Percentiles rank a stretch among this genome's conserved stretches.
Conservation (phyloP, 805 yeast genomes). For the Ogataea methylovora region DNA sequence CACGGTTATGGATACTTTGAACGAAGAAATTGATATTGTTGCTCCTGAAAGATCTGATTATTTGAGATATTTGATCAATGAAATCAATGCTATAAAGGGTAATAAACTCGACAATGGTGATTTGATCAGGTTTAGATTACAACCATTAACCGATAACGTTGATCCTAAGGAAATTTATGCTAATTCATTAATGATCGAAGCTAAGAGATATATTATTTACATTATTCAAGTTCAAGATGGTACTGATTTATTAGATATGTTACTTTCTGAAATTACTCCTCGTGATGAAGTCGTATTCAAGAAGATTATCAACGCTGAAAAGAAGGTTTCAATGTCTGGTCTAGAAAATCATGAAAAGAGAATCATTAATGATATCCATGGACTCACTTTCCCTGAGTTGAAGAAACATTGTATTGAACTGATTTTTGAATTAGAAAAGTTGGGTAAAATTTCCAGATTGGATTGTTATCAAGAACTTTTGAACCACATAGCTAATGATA, state of each 20-base stretch:
- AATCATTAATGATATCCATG: constrained; percentile 30
- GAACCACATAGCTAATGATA: constrained; percentile 80
- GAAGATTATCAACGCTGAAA: constrained; percentile 44
- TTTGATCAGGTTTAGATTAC: constrained; percentile 5
- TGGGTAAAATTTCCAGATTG: constrained; percentile 55
- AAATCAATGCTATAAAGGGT: constrained; percentile 12
- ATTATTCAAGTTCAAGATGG: constrained; percentile 80
- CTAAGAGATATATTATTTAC: constrained; percentile 75
- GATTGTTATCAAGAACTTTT: constrained; percentile 73
- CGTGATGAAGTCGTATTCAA: constrained; percentile 63
- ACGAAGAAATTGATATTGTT: constrained; percentile 32
- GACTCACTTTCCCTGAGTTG: constrained; percentile 57
- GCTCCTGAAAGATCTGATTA: constrained; percentile 43
- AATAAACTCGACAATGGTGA: background rate
- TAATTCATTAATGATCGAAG: constrained; percentile 59
- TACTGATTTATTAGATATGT: constrained; percentile 42
- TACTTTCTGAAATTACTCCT: constrained; percentile 58
- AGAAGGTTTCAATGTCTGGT: constrained; percentile 17
- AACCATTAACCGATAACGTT: constrained; percentile 20
- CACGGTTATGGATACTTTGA: constrained; percentile 33
- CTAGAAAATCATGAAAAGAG: constrained; percentile 25
- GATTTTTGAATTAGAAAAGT: constrained; percentile 64
- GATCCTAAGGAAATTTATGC: constrained; percentile 33
- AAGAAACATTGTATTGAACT: constrained; percentile 71
- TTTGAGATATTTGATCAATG: constrained; percentile 20